A percentile compares a stretch with the other conserved stretches of the same genome.
phyloP scores from a whole-genome alignment of 2,329 filamentous ascomycete genomes.

The Lachnellula suecica region DNA sequence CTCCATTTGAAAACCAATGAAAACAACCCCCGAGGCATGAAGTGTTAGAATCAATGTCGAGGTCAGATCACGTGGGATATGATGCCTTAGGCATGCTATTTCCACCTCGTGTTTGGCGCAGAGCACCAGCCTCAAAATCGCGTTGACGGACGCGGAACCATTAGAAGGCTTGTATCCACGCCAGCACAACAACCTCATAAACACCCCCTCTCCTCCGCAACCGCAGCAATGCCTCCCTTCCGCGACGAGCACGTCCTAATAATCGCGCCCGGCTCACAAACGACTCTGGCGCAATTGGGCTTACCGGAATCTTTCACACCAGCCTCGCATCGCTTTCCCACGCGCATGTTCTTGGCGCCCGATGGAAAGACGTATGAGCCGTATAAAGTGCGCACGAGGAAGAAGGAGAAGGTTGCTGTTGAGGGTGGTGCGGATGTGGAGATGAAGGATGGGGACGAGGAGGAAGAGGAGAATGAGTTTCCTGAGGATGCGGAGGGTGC shows the following conservation, averaged over 20 bases:
- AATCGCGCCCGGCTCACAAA: slow-evolving; percentile 45
- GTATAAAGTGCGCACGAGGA: slow-evolving; percentile 71
- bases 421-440: slow-evolving; percentile 35
- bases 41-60: too few species aligned
- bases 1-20: too few species aligned
- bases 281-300: slow-evolving; percentile 34
- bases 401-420: slow-evolving; percentile 42
- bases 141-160: too few species aligned
- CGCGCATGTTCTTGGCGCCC: slow-evolving; percentile 84
- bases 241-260: slow-evolving; percentile 33
- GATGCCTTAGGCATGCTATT: too few species aligned
- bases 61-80: too few species aligned
- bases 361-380: slow-evolving; percentile 81
- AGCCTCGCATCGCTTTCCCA: slow-evolving; percentile 80
- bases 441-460: slow-evolving; percentile 38
- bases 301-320: slow-evolving; percentile 63
- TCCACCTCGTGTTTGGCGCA: too few species aligned
- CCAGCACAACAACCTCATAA: too few species aligned
- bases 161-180: too few species aligned
- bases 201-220: neutral
- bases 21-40: too few species aligned
- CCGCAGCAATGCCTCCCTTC: slow-evolving; percentile 30
- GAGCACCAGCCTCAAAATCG: neutral
- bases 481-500: slow-evolving; percentile 84
- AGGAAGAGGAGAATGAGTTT: slow-evolving; percentile 83